Base-by-base conservation (phyloP, 257 asterid genomes). In the Plectranthus barbatus region DNA sequence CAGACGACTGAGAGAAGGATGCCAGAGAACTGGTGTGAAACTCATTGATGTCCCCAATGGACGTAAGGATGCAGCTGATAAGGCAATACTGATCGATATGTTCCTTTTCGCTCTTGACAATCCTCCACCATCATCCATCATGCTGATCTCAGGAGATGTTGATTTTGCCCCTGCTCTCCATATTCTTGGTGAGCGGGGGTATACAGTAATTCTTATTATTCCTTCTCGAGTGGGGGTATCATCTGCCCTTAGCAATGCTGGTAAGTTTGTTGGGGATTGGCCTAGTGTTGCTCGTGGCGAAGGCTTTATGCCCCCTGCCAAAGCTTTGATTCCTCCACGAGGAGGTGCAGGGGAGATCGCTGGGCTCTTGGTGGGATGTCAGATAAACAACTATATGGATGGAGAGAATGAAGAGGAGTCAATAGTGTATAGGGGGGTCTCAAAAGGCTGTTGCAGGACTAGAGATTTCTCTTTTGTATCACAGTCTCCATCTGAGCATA, bases 131-230 rank as follows among this genome's bases (percentile, higher is more conserved):
- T 90, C 97, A 9, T 74, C 92, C 63, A 90, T 90, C 76, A 62
- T 93, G 94, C 83, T 93, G 50, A 90, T 93, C 24, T 90, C 99
- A 0, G 99, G 97, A 19, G 99, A 93, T 55, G 92, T 93, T 57
- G 99, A 93, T 76, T 93, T 93, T 76, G 77, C 99, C 36, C 95
- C 87, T 5, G 96, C 99, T 2, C 96, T 93, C 47, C 97, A 93
- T 76, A 83, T 93, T 68, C 84, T 93, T 4, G 97, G 96, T 9
- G 97, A 93, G 60, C 85, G 99, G 49, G 97, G 99, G 13, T 93
- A 93, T 75, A 85, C 86, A 12, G 80, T 93, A 31, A 79, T 93
- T 45, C 96, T 93, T 54, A 92, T 83, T 21, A 86, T 90, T 68
- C 99, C 96, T 55, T 79, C 95, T 17, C 49, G 79, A 46, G 86